Percentiles rank a stretch among this genome's conserved stretches.
Evolutionary conservation across 768 basidiomycete species (phyloP).

Genomic region (Gymnopilus junonius): DNA sequence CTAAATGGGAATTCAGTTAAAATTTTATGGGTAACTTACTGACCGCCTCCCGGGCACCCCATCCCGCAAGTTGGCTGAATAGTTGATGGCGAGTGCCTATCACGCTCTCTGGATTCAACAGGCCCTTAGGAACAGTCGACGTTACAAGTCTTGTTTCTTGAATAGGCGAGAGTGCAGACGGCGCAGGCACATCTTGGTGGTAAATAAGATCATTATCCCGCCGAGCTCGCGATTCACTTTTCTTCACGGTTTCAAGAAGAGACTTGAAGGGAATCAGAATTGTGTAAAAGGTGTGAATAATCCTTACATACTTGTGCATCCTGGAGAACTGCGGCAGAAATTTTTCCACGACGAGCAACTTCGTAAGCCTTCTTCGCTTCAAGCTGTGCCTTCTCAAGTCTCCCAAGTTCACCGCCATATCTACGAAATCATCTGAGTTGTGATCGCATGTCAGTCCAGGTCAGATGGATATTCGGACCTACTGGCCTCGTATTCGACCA

Average conservation of each 20-base stretch:
- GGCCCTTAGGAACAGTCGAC: conserved; percentile 54
- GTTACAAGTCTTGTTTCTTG: conserved; percentile 69
- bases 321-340: conserved; percentile 65
- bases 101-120: conserved; percentile 60
- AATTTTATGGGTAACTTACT: conserved; percentile 51
- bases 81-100: conserved; percentile 60
- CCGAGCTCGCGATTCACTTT: conserved; percentile 69
- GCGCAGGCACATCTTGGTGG: conserved; percentile 82
- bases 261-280: conserved; percentile 52
- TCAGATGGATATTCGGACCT: conserved; percentile 44
- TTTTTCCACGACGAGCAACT: conserved; percentile 62
- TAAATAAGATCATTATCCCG: conserved; percentile 97
- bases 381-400: conserved; percentile 68
- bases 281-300: background rate
- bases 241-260: conserved; percentile 71
- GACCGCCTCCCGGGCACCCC: conserved; percentile 89
- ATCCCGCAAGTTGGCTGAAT: conserved; percentile 78
- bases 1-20: background rate
- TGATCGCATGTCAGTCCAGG: background rate
- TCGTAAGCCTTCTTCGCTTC: conserved; percentile 76
- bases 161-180: conserved; percentile 68
- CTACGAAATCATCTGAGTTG: conserved; percentile 41
- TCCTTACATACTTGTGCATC: conserved; percentile 71
- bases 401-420: conserved; percentile 87
- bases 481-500: conserved; percentile 84